Evolutionary conservation across 2,329 filamentous ascomycete genomes (phyloP), one percentile per base, ranked within the genome.

Genomic region (Alternaria consortialis): DNA sequence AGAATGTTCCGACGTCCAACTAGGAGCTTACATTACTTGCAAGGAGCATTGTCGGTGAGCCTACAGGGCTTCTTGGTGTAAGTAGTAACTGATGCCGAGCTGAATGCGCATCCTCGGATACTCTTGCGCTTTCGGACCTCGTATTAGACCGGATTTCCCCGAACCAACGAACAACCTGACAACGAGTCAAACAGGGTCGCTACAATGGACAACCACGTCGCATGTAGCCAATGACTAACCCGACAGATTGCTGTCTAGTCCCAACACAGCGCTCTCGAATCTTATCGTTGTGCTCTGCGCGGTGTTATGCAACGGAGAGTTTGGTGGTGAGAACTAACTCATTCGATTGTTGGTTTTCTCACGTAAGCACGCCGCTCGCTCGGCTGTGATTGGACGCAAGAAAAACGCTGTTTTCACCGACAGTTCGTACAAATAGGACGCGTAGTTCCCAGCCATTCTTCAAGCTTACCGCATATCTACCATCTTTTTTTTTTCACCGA

Each of bases 371-470:
- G 31, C 20, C 27, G 29, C 29, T 43, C 32, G 37, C 32, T 52
- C 42, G 52, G 29, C 42, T 48, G 42, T 40, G 46, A 60, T 60
- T 63, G 53, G 60, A 27, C 46, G 25, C 23, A 17, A 13, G 15
- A 34, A 47, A 60, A 55, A 48, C 39, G 50, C 34, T 60, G 39
- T 56, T 51, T 56, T 60, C 58, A 60, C 58, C 53, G 58, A 55
- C 50, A 43, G 40, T 55, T 43, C 20, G 48, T 48, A 54, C 50
- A 52, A 55, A 54, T 47, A 63, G 58, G 46, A 44, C 59, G 55
- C 43, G 20, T 42, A 36, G 37, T 52, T 51, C 53, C 23, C 37
- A 37, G 31, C 31, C 48, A 47, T 39, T 25, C n/a, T 46, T 42
- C 48, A 25, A 42, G 27, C 53, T 53, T 56, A 60, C 25, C 50